Evolutionary conservation across 305 asterid species (phyloP).

Genomic region (Plantago lanceolata): DNA sequence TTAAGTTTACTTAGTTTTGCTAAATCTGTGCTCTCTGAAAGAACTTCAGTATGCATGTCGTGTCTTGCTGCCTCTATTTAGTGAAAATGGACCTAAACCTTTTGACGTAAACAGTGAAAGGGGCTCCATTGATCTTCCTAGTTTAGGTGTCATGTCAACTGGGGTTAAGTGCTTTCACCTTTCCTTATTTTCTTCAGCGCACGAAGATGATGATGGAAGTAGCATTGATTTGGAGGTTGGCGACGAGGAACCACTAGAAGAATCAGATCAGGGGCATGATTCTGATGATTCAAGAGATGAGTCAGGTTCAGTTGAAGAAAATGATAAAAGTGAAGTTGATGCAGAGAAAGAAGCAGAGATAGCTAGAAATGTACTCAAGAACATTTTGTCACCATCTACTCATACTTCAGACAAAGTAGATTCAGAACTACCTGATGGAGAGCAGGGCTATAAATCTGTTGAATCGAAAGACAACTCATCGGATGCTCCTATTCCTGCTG

Average conservation of each 20-base stretch:
- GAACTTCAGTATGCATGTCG: background rate
- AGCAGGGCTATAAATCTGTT: constrained; percentile 36
- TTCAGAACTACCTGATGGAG: constrained; percentile 29
- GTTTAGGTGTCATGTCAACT: too few relatives aligned
- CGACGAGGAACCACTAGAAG: constrained; percentile 38
- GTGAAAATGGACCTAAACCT: background rate
- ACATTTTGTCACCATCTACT: constrained; percentile 46
- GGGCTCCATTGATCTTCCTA: too few relatives aligned
- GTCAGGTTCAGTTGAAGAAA: constrained; percentile 36
- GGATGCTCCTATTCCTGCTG: constrained; percentile 25
- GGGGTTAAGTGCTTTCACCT: too few relatives aligned
- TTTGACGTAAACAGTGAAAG: background rate
- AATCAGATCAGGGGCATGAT: constrained; percentile 32
- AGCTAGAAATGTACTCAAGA: constrained; percentile 65
- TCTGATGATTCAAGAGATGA: constrained; percentile 38
- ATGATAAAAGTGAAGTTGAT: constrained; percentile 41
- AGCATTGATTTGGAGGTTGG: constrained; percentile 46
- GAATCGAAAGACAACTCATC: constrained; percentile 28
- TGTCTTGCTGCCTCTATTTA: background rate
- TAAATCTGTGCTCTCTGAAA: background rate
- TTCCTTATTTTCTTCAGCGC: constrained; percentile 35
- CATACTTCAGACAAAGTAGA: constrained; percentile 30
- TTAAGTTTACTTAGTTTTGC: constrained; percentile 13
- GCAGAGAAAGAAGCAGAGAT: constrained; percentile 70
- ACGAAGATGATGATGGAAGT: constrained; percentile 40